A percentile compares a stretch with the other conserved stretches of the same genome.
These are phyloP conservation scores for Phytophthora meadii DNA, from an alignment of 352 stramenopile genomes.

Conservation along the genomic window DNA sequence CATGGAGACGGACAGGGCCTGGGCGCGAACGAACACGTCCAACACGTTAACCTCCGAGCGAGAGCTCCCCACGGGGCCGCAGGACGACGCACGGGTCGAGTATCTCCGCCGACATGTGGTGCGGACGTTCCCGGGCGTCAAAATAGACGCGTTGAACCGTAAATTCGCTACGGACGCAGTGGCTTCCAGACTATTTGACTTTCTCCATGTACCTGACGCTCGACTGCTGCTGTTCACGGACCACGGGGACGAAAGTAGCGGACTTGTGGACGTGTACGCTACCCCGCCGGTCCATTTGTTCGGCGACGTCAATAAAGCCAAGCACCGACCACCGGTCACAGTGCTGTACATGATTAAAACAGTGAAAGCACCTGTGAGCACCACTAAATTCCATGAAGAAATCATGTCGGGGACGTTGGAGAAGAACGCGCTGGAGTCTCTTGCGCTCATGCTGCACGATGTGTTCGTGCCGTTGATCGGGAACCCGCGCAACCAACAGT, in stretches of 20 bases:
- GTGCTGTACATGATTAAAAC: constrained; percentile 85
- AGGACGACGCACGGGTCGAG: constrained; percentile 68
- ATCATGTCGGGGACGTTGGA: constrained; percentile 81
- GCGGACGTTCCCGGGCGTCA: constrained; percentile 72
- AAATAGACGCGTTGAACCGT: constrained; percentile 60
- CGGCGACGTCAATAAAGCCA: constrained; percentile 21
- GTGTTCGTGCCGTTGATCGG: constrained; percentile 80
- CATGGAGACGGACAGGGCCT: constrained; percentile 33
- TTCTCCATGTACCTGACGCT: constrained; percentile 67
- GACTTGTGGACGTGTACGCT: constrained; percentile 65
- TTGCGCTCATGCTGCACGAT: constrained; percentile 75
- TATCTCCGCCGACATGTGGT: constrained; percentile 72
- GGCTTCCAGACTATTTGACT: constrained; percentile 72
- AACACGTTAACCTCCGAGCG: constrained; percentile 6
- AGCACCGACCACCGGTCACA: constrained; percentile 42
- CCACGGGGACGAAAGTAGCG: constrained; percentile 61
- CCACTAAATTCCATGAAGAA: constrained; percentile 71
- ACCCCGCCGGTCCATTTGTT: constrained; percentile 65
- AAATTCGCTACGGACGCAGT: constrained; percentile 72
- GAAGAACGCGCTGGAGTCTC: constrained; percentile 75
- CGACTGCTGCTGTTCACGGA: constrained; percentile 78
- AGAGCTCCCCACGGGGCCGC: constrained; percentile 27
- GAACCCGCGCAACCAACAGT: constrained; percentile 79
- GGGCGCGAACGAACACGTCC: constrained; percentile 20
- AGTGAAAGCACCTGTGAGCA: constrained; percentile 64